These are phyloP conservation scores for Pichia sp. DNA, from an alignment of 1,139 yeast species.

Conservation along the genomic window DNA sequence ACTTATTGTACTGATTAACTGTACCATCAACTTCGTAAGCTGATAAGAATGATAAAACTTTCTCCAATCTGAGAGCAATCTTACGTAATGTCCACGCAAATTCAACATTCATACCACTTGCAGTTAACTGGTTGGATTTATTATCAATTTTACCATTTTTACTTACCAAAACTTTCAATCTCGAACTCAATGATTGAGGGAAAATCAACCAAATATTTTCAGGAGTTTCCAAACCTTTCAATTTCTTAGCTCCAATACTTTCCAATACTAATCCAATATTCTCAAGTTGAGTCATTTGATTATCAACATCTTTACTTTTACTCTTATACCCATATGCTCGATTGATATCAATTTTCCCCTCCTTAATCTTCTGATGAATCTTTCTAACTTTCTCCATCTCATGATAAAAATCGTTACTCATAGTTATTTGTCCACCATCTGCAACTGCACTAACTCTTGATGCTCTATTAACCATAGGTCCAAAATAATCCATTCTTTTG, in stretches of 20 bases:
- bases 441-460: slow-evolving; percentile 92
- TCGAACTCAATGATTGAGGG: slow-evolving; percentile 56
- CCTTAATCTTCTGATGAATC: slow-evolving; percentile 42
- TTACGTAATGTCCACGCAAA: slow-evolving; percentile 41
- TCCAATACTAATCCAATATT: slow-evolving; percentile 65
- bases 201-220: slow-evolving; percentile 77
- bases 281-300: slow-evolving; percentile 58
- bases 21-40: background rate
- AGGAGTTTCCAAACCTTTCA: slow-evolving; percentile 92
- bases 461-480: slow-evolving; percentile 96
- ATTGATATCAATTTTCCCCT: slow-evolving; percentile 32
- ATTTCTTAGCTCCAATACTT: slow-evolving; percentile 76
- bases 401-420: slow-evolving; percentile 71
- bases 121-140: slow-evolving; percentile 22
- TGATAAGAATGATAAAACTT: slow-evolving; percentile 27
- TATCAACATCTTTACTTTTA: slow-evolving; percentile 57
- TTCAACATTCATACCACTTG: slow-evolving; percentile 28
- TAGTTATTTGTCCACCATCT: slow-evolving; percentile 95
- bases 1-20: slow-evolving; percentile 5
- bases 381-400: slow-evolving; percentile 58
- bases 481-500: slow-evolving; percentile 95
- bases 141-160: slow-evolving; percentile 22
- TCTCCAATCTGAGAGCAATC: slow-evolving; percentile 43
- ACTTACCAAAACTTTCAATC: slow-evolving; percentile 38
- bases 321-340: slow-evolving; percentile 62